Percentiles rank a stretch among this genome's conserved stretches.
Evolutionary conservation across 352 stramenopile genomes (phyloP).

Genomic region (Globisporangium megalacanthum): DNA sequence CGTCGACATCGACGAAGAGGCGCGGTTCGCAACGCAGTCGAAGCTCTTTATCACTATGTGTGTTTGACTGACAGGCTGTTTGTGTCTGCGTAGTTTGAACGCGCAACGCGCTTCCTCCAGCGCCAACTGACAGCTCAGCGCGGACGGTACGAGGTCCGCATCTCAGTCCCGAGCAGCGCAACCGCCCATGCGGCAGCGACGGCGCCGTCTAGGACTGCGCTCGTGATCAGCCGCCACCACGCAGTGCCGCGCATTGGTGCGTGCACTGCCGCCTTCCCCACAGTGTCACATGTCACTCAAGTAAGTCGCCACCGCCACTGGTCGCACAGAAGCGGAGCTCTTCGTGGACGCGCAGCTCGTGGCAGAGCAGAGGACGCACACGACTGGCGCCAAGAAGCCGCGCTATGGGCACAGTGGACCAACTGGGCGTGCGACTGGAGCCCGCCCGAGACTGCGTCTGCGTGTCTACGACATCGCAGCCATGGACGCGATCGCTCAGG

Average conservation of each 20-base stretch:
- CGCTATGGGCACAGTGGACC: constrained; percentile 15
- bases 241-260: constrained; percentile 49
- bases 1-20: constrained; percentile 32
- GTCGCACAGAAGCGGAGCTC: constrained; percentile 39
- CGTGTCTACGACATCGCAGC: constrained; percentile 30
- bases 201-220: constrained; percentile 19
- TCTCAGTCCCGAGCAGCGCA: constrained; percentile 13
- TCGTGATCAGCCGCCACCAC: constrained; percentile 56
- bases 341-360: constrained; percentile 36
- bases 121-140: constrained; percentile 25
- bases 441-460: constrained; percentile 23
- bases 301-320: no score
- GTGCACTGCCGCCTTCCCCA: not conserved
- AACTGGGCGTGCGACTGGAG: not conserved
- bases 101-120: constrained; percentile 33
- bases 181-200: constrained; percentile 7
- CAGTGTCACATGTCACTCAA: not conserved
- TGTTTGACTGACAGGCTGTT: not conserved
- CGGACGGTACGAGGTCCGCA: constrained; percentile 39
- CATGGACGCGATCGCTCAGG: constrained; percentile 40
- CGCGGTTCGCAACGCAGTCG: constrained; percentile 6
- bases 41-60: no score
- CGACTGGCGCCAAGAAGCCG: constrained; percentile 3
- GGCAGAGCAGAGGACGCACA: constrained; percentile 4
- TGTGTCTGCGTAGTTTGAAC: constrained; percentile 36